Evolutionary conservation across 1,284 basidiomycete genomes (phyloP).

Genomic region (Leccinum brunneo-olivaceum): DNA sequence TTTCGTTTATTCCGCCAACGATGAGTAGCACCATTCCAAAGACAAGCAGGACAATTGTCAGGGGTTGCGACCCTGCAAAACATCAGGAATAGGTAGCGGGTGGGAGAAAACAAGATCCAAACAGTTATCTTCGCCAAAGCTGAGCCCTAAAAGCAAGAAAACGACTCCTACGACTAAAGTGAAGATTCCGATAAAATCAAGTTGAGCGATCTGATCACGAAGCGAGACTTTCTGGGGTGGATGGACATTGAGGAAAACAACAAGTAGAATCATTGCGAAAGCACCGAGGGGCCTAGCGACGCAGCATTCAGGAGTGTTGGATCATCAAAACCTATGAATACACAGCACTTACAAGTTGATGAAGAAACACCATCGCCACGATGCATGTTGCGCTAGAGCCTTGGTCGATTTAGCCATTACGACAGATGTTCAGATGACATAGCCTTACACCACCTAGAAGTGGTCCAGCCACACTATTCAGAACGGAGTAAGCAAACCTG

Average conservation of each 20-base stretch:
- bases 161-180: constrained; percentile 70
- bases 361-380: constrained; percentile 77
- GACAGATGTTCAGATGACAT: background rate
- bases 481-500: constrained; percentile 2
- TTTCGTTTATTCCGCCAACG: constrained; percentile 57
- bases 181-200: constrained; percentile 72
- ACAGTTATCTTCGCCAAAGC: constrained; percentile 64
- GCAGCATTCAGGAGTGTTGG: background rate
- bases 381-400: constrained; percentile 63
- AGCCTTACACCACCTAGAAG: constrained; percentile 60
- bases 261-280: constrained; percentile 61
- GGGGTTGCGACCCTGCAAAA: constrained; percentile 31
- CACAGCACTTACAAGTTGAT: constrained; percentile 53
- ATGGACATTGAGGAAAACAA: constrained; percentile 80
- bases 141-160: constrained; percentile 80
- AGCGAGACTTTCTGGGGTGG: constrained; percentile 55
- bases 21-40: constrained; percentile 59
- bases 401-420: constrained; percentile 19
- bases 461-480: constrained; percentile 61
- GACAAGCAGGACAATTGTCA: constrained; percentile 65
- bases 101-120: constrained; percentile 21
- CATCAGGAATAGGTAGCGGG: too few species aligned
- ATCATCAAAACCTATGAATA: background rate
- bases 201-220: constrained; percentile 55
- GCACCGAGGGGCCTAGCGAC: constrained; percentile 62